phyloP scores from a whole-genome alignment of 2,329 filamentous ascomycete species.

The Fusarium subtropicale region DNA sequence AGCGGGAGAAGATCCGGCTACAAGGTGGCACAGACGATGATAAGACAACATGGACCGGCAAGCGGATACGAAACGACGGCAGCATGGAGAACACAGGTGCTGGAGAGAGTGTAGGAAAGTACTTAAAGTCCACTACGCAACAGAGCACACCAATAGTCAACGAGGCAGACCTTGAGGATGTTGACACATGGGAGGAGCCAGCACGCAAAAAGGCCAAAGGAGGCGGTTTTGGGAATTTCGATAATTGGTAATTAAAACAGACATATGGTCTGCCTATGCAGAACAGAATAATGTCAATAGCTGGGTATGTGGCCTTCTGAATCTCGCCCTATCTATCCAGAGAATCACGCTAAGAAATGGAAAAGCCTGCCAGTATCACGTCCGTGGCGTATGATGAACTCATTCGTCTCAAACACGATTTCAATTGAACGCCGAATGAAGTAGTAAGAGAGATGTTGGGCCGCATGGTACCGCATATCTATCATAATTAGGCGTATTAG shows the following conservation, averaged over 20 bases:
- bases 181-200: conserved; percentile 76
- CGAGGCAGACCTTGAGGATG: conserved; percentile 71
- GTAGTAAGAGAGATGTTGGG: not conserved
- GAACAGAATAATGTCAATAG: conserved; percentile 3
- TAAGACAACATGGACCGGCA: conserved; percentile 94
- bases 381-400: conserved; percentile 19
- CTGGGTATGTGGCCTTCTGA: conserved; percentile 32
- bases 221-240: conserved; percentile 93
- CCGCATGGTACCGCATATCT: not conserved
- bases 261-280: not conserved
- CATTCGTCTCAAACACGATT: conserved; percentile 15
- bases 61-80: conserved; percentile 79
- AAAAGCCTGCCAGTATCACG: conserved; percentile 12
- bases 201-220: conserved; percentile 82
- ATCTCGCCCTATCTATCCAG: conserved; percentile 22
- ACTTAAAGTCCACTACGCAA: conserved; percentile 71
- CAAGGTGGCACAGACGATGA: conserved; percentile 86
- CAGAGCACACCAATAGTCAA: conserved; percentile 57
- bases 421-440: conserved; percentile 3
- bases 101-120: conserved; percentile 76
- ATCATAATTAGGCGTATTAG: conserved; percentile 25
- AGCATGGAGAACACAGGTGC: conserved; percentile 61
- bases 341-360: conserved; percentile 34
- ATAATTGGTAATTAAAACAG: conserved; percentile 74
- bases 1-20: conserved; percentile 70